These are phyloP conservation scores for Yamadazyma kitorensis DNA, from an alignment of 805 yeast genomes.

Conservation along the genomic window DNA sequence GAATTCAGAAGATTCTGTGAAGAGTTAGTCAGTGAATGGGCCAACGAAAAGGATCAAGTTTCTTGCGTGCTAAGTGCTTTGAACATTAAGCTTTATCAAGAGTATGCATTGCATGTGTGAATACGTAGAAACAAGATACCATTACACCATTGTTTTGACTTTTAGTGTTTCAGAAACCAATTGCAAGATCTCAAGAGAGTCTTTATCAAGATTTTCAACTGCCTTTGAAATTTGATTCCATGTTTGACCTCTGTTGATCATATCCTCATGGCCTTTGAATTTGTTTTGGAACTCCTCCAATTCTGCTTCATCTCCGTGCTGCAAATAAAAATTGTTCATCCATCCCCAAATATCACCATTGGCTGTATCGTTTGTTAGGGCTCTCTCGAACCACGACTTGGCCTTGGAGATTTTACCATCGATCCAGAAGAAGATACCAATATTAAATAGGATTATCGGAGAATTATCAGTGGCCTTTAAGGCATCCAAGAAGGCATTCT, in stretches of 20 bases:
- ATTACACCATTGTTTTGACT: constrained; percentile 1
- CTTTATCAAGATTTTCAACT: constrained; percentile 43
- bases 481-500: constrained; percentile 66
- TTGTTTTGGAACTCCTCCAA: constrained; percentile 28
- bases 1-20: constrained; percentile 40
- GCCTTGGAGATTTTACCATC: constrained; percentile 66
- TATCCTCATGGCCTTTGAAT: constrained; percentile 36
- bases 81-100: constrained; percentile 62
- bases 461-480: constrained; percentile 62
- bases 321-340: constrained; percentile 46
- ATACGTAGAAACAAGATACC: too few species aligned
- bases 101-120: constrained; percentile 14
- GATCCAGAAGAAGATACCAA: constrained; percentile 66
- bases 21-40: constrained; percentile 62
- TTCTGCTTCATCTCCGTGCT: constrained; percentile 38
- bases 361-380: constrained; percentile 50
- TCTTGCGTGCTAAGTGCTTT: constrained; percentile 78
- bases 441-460: constrained; percentile 53
- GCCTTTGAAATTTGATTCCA: constrained; percentile 57
- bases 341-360: constrained; percentile 81
- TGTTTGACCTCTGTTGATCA: constrained; percentile 58
- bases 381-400: constrained; percentile 69
- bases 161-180: constrained; percentile 17
- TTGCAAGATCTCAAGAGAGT: constrained; percentile 39
- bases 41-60: constrained; percentile 62